Evolutionary conservation across 2,329 filamentous ascomycete genomes (phyloP), one percentile per base, ranked within the genome.

Genomic region (Clathrospora elynae): DNA sequence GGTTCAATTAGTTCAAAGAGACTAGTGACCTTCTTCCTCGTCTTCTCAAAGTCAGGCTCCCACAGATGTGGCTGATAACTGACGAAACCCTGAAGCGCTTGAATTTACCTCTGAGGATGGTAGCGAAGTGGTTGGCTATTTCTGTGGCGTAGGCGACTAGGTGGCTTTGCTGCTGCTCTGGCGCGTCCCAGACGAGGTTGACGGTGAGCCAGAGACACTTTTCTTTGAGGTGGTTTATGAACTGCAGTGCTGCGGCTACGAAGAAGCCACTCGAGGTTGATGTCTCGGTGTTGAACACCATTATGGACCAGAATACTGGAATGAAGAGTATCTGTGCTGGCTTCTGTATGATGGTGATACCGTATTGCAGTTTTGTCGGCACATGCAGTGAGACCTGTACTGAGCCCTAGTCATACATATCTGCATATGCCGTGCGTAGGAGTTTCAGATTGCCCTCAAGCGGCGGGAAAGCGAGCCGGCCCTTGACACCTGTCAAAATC

Each of bases 321-420:
- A 57, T 18, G 2, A 46, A 5, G 16, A 55, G 25, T 6, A 35
- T 40, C 19, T 51, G 30, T 1, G 44, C 42, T 9, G 42, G 25
- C 14, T 41, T 39, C 26, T 55, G 54, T 16, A 55, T 37, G 28
- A 57, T 42, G 19, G 36, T 22, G n/a, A 55, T 47, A 8, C 47
- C 52, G 20, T 46, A 34, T 20, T 49, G 25, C n/a, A 49, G 17
- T 18, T 17, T 19, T n/a, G 19, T 30, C 1, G 46, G 29, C 34
- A 16, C 10, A 5, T 4, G 12, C 12, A 29, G 7, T 3, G 37
- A 12, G 5, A 35, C 30, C 10, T 26, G 19, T 18, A 23, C 23
- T n/a, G 37, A 31, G 14, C 19, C 9, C 14, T 13, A 18, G 7
- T 3, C 17, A 16, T 23, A 34, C 25, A 35, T 41, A 5, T 26